phyloP scores from a whole-genome alignment of 257 asterid genomes.

The Rauvolfia tetraphylla region DNA sequence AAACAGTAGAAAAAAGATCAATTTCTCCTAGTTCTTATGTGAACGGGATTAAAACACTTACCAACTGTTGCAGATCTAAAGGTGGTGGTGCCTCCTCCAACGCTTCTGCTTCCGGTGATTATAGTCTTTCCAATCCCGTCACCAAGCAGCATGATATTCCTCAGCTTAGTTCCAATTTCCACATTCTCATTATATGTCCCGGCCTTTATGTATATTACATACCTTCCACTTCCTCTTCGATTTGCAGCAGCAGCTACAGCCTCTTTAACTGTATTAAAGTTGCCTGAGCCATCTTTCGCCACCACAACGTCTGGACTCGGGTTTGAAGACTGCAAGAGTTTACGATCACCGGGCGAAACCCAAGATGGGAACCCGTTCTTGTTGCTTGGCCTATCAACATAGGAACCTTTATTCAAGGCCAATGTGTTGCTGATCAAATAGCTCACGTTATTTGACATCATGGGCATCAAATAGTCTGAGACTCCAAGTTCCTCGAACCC shows the following conservation, averaged over 20 bases:
- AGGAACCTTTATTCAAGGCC: conserved; percentile 41
- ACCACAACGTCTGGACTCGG: conserved; percentile 52
- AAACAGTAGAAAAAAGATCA: no score
- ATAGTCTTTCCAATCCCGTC: conserved; percentile 86
- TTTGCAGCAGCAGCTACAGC: conserved; percentile 54
- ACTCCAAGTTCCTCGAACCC: conserved; percentile 69
- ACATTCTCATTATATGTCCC: conserved; percentile 78
- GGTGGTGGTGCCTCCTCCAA: conserved; percentile 74
- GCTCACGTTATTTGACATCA: conserved; percentile 49
- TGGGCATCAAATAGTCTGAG: conserved; percentile 31
- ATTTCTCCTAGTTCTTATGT: no score
- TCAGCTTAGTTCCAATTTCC: conserved; percentile 39
- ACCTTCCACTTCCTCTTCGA: conserved; percentile 46
- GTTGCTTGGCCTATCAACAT: conserved; percentile 15
- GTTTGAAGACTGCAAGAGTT: conserved; percentile 41
- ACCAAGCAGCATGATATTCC: conserved; percentile 71
- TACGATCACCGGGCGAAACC: conserved; percentile 61
- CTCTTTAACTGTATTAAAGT: conserved; percentile 17
- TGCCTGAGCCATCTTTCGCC: conserved; percentile 50
- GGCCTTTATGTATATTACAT: conserved; percentile 61
- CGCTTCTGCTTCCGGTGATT: conserved; percentile 80
- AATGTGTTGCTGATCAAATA: conserved; percentile 53
- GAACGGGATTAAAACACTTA: no score
- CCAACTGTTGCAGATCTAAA: conserved; percentile 83
- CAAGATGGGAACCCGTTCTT: conserved; percentile 57